phyloP scores from a whole-genome alignment of 2,329 filamentous ascomycete species.

The Diaporthe amygdali region DNA sequence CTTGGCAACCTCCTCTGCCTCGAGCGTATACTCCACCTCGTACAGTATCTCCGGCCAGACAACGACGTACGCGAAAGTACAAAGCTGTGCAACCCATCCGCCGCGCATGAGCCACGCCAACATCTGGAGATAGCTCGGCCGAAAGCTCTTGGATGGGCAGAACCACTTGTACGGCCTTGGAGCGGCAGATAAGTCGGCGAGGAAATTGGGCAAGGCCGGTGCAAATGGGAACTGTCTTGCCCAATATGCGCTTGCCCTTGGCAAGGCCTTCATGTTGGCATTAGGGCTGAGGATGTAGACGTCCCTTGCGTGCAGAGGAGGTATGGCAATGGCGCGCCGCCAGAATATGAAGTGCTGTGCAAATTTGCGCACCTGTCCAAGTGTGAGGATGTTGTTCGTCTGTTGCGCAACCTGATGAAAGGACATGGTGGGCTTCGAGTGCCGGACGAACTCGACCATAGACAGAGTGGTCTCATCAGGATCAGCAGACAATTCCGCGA shows the following conservation, averaged over 20 bases:
- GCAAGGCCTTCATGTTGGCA: slow-evolving; percentile 76
- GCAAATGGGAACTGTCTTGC: slow-evolving; percentile 81
- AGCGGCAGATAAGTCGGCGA: slow-evolving; percentile 80
- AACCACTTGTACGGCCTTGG: slow-evolving; percentile 84
- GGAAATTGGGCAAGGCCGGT: slow-evolving; percentile 82
- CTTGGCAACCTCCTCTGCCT: slow-evolving; percentile 63
- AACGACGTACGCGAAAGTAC: slow-evolving; percentile 88
- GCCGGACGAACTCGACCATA: slow-evolving; percentile 81
- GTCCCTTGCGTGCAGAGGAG: slow-evolving; percentile 87
- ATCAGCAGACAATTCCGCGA: slow-evolving; percentile 77
- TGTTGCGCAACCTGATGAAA: slow-evolving; percentile 72
- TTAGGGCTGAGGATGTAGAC: slow-evolving; percentile 92
- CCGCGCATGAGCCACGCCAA: slow-evolving; percentile 91
- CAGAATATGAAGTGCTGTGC: slow-evolving; percentile 95
- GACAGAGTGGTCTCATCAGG: slow-evolving; percentile 76
- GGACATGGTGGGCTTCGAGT: slow-evolving; percentile 72
- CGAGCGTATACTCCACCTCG: slow-evolving; percentile 75
- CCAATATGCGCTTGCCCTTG: slow-evolving; percentile 74
- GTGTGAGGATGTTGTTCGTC: slow-evolving; percentile 69
- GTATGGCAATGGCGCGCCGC: slow-evolving; percentile 89
- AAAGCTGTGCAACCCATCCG: slow-evolving; percentile 92
- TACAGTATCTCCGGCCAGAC: slow-evolving; percentile 83
- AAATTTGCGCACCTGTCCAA: slow-evolving; percentile 83
- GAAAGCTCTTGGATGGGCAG: slow-evolving; percentile 86
- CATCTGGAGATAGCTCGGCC: slow-evolving; percentile 86